These are phyloP conservation scores for Secale cereale DNA, from an alignment of 176 grass and related monocot genomes.

Conservation along the genomic window DNA sequence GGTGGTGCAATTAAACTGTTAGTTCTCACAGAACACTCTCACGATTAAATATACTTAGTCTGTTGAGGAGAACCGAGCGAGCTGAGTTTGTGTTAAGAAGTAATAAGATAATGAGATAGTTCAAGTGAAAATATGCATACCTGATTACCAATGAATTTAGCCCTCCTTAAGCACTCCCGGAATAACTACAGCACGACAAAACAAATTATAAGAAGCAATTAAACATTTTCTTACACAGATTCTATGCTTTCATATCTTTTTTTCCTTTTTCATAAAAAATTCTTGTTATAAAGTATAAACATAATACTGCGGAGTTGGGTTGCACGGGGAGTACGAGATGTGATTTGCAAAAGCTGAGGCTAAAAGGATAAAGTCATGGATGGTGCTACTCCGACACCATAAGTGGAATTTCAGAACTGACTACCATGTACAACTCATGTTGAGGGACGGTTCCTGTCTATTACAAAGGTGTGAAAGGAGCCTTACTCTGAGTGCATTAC, in stretches of 20 bases:
- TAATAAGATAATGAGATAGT: background rate
- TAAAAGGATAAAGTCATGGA: background rate
- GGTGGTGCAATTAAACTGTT: background rate
- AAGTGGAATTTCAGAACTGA: background rate
- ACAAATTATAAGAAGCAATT: background rate
- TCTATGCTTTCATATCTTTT: background rate
- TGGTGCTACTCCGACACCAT: background rate
- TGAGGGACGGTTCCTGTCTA: background rate
- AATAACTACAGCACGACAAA: slow-evolving; percentile 42
- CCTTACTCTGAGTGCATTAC: slow-evolving; percentile 65
- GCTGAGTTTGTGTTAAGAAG: slow-evolving; percentile 2
- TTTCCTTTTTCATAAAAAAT: background rate
- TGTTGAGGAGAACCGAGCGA: background rate
- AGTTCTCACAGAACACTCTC: background rate
- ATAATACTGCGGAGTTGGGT: background rate
- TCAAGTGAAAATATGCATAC: slow-evolving; percentile 24
- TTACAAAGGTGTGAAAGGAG: background rate
- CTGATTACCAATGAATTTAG: slow-evolving; percentile 64
- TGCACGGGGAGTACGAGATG: background rate
- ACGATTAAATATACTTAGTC: background rate
- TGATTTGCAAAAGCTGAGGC: background rate
- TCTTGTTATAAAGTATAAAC: background rate
- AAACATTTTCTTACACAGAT: background rate
- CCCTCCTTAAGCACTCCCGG: slow-evolving; percentile 61
- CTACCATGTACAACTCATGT: slow-evolving; percentile 1